Conservation (phyloP, 2,329 filamentous ascomycete species). For the Neoascochyta sp. region DNA sequence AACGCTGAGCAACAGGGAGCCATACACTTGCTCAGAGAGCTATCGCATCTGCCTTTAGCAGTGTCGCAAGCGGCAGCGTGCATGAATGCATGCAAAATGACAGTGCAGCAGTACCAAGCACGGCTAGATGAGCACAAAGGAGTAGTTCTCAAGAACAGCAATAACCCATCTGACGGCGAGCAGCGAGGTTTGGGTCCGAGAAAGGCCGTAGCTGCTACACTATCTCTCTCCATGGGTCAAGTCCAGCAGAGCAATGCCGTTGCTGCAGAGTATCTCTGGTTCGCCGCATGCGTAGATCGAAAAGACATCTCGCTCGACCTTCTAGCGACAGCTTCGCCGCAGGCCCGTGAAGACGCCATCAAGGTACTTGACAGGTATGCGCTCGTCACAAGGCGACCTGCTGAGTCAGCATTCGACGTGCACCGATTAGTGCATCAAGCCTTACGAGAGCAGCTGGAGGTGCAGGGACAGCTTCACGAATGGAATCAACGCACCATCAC, state of each 20-base stretch:
- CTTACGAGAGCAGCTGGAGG: slow-evolving; percentile 5
- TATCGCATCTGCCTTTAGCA: slow-evolving; percentile 18
- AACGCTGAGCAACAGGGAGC: slow-evolving; percentile 11
- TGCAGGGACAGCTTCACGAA: slow-evolving; percentile 3
- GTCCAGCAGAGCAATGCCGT: slow-evolving; percentile 15
- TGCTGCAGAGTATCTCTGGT: slow-evolving; percentile 39
- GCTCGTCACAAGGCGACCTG: slow-evolving; percentile 10
- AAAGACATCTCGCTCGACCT: slow-evolving; percentile 18
- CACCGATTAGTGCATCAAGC: slow-evolving; percentile 14
- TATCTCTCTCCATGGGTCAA: slow-evolving; percentile 42
- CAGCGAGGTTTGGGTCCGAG: slow-evolving; percentile 23
- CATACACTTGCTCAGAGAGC: slow-evolving; percentile 10
- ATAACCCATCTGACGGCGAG: slow-evolving; percentile 33
- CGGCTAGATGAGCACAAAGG: slow-evolving; percentile 20
- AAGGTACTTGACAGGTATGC: slow-evolving; percentile 10
- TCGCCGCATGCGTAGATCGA: slow-evolving; percentile 38
- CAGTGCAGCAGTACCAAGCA: slow-evolving; percentile 11
- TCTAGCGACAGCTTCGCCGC: slow-evolving; percentile 10
- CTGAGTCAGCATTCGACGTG: slow-evolving; percentile 12
- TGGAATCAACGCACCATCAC: slow-evolving; percentile 8
- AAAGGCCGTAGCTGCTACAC: slow-evolving; percentile 41
- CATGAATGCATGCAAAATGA: slow-evolving; percentile 9
- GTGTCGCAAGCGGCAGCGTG: slow-evolving; percentile 18
- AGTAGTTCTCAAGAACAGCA: slow-evolving; percentile 32
- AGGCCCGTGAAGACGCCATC: slow-evolving; percentile 12